These are phyloP conservation scores for Clonostachys solani DNA, from an alignment of 2,329 filamentous ascomycete genomes.

Conservation along the genomic window DNA sequence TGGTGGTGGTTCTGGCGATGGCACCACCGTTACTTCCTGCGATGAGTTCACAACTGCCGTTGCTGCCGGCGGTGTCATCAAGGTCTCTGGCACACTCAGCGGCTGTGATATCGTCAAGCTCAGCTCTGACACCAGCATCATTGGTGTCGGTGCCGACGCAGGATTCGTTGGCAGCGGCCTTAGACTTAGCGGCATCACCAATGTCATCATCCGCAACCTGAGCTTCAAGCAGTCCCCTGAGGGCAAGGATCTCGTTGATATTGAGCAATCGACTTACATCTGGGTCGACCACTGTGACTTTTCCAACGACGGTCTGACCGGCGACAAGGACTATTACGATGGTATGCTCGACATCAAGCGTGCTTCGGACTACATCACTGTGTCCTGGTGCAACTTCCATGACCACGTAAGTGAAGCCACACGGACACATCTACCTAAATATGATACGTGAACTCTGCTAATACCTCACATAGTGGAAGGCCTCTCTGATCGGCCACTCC, in stretches of 20 bases:
- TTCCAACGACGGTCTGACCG: slow-evolving; percentile 21
- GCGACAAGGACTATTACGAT: slow-evolving; percentile 34
- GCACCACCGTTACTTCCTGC: slow-evolving; percentile 39
- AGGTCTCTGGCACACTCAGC: slow-evolving; percentile 36
- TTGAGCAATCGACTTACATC: slow-evolving; percentile 40
- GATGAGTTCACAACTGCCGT: slow-evolving; percentile 30
- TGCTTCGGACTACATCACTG: slow-evolving; percentile 31
- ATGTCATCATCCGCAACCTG: slow-evolving; percentile 53
- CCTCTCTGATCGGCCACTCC: slow-evolving; percentile 54
- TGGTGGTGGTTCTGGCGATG: slow-evolving; percentile 36
- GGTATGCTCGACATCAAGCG: slow-evolving; percentile 36
- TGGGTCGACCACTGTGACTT: slow-evolving; percentile 39
- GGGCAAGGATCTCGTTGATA: slow-evolving; percentile 43
- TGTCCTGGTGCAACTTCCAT: slow-evolving; percentile 33
- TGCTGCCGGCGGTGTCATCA: slow-evolving; percentile 33
- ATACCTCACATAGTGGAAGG: slow-evolving; percentile 33
- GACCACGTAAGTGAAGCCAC: slow-evolving; percentile 23
- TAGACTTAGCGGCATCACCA: slow-evolving; percentile 38
- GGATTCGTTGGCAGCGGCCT: slow-evolving; percentile 40
- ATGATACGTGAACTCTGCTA: not conserved
- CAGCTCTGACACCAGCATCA: slow-evolving; percentile 42
- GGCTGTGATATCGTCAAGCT: slow-evolving; percentile 37
- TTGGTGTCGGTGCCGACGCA: slow-evolving; percentile 38
- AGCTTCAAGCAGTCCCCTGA: slow-evolving; percentile 40
- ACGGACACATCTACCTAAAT: not conserved